Conservation (phyloP, 1,139 yeast genomes). For the Kodamaea fungicola region DNA sequence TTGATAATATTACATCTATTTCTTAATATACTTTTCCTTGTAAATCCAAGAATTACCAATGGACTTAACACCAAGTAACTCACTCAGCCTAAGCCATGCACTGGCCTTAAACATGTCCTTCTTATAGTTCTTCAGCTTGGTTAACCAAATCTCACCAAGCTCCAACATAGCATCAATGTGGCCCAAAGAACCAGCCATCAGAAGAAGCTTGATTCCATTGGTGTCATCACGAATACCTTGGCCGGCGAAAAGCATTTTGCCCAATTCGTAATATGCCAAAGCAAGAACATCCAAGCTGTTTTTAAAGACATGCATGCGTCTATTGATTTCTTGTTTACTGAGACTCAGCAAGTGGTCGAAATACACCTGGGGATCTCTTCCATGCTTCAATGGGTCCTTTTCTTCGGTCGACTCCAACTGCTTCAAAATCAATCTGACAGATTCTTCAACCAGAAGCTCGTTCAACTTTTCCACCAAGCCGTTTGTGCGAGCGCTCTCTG, state of each 20-base stretch:
- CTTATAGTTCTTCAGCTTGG: slow-evolving; percentile 51
- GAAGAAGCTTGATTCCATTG: slow-evolving; percentile 57
- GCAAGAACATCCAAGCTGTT: slow-evolving; percentile 29
- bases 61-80: slow-evolving; percentile 57
- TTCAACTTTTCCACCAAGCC: slow-evolving; percentile 22
- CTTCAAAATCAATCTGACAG: slow-evolving; percentile 25
- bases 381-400: slow-evolving; percentile 17
- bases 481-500: slow-evolving; percentile 5
- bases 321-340: slow-evolving; percentile 24
- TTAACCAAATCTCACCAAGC: slow-evolving; percentile 68
- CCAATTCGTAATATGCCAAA: slow-evolving; percentile 52
- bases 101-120: slow-evolving; percentile 67
- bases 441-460: slow-evolving; percentile 28
- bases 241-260: slow-evolving; percentile 56
- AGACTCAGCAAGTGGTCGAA: slow-evolving; percentile 24
- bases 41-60: slow-evolving; percentile 79
- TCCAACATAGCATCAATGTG: slow-evolving; percentile 67
- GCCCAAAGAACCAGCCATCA: slow-evolving; percentile 68
- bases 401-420: slow-evolving; percentile 18
- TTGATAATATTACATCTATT: not conserved
- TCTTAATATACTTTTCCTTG: slow-evolving; percentile 57
- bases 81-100: slow-evolving; percentile 68
- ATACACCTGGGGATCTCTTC: slow-evolving; percentile 27
- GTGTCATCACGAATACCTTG: slow-evolving; percentile 61
- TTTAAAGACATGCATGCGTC: slow-evolving; percentile 24